phyloP scores from a whole-genome alignment of 768 basidiomycete species.

The Agaricus subrufescens region DNA sequence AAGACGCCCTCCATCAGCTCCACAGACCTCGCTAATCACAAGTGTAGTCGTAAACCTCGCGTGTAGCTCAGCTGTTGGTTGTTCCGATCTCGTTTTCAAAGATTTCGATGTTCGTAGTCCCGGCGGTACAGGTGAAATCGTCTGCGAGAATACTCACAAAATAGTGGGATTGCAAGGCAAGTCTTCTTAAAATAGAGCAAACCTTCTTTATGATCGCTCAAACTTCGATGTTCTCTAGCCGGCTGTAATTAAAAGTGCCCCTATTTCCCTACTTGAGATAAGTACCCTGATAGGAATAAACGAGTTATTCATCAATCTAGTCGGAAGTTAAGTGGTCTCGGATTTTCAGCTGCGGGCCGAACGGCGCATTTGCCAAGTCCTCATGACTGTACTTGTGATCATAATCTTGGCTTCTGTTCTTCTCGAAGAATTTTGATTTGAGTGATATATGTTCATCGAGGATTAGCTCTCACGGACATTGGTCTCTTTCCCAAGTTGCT shows the following conservation, averaged over 20 bases:
- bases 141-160: slow-evolving; percentile 43
- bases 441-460: background rate
- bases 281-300: too few species aligned
- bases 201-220: background rate
- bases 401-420: slow-evolving; percentile 7
- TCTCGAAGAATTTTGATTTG: background rate
- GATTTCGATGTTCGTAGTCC: slow-evolving; percentile 36
- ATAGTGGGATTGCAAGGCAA: slow-evolving; percentile 30
- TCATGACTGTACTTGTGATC: slow-evolving; percentile 8
- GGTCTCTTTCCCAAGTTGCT: background rate
- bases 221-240: slow-evolving; percentile 9
- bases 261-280: background rate
- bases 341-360: background rate
- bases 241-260: slow-evolving; percentile 17
- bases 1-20: background rate
- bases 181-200: slow-evolving; percentile 3
- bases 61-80: slow-evolving; percentile 45
- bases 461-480: background rate
- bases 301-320: background rate
- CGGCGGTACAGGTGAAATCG: slow-evolving; percentile 27
- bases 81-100: slow-evolving; percentile 36
- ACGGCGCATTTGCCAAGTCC: background rate
- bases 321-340: background rate
- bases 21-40: background rate
- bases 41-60: slow-evolving; percentile 42